A percentile compares a stretch with the other conserved stretches of the same genome.
Conservation (phyloP, 306 rosid genomes). For the Datisca glomerata region DNA sequence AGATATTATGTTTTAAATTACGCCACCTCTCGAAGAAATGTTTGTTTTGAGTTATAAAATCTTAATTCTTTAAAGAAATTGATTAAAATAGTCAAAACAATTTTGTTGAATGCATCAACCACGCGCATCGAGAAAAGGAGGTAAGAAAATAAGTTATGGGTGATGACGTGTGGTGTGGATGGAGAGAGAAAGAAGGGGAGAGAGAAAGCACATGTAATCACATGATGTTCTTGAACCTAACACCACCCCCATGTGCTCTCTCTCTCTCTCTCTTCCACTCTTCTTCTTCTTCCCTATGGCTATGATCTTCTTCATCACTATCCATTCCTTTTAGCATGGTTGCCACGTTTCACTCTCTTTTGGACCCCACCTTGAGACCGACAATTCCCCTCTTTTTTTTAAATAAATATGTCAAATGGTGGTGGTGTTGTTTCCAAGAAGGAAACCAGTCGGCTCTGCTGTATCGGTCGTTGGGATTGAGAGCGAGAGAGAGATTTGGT, state of each 20-base stretch:
- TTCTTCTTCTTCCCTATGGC: constrained; percentile 15
- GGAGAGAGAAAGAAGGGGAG: constrained; percentile 9
- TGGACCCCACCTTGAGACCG: constrained; percentile 72
- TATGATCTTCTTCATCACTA: constrained; percentile 37
- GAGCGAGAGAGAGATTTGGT: constrained; percentile 28
- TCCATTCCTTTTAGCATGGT: constrained; percentile 51
- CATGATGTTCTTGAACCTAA: constrained; percentile 88
- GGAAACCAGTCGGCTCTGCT: constrained; percentile 63
- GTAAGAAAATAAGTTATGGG: constrained; percentile 12
- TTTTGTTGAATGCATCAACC: not conserved
- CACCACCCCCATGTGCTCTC: too few species aligned
- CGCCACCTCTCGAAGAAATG: too few species aligned
- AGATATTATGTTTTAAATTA: too few species aligned
- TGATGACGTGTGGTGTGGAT: too few species aligned
- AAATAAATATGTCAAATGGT: not conserved
- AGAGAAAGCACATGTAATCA: constrained; percentile 78
- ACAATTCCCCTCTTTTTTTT: not conserved
- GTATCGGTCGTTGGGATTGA: constrained; percentile 61
- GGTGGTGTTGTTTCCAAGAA: constrained; percentile 78
- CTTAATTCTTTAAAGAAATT: too few species aligned
- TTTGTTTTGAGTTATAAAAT: too few species aligned
- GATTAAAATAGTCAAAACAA: too few species aligned
- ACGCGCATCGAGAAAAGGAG: constrained; percentile 1
- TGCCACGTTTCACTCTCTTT: constrained; percentile 38
- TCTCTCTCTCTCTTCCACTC: constrained; percentile 65